Evolutionary conservation across 2,329 filamentous ascomycete genomes (phyloP).

Genomic region (Daldinia eschscholtzii): DNA sequence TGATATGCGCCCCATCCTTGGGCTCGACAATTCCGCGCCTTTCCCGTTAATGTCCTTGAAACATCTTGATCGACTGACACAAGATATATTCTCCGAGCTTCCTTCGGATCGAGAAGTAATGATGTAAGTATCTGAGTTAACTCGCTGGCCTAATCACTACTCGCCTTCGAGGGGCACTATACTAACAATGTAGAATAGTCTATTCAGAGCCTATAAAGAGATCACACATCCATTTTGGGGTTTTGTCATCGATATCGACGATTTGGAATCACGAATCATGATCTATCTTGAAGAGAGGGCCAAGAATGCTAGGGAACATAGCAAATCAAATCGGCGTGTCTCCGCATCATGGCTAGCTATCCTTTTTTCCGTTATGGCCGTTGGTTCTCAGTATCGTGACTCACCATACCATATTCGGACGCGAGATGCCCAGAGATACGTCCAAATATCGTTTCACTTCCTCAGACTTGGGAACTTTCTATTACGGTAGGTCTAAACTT

Average conservation of each 20-base stretch:
- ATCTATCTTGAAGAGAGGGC: slow-evolving; percentile 74
- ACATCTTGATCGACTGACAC: slow-evolving; percentile 70
- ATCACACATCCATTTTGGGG: slow-evolving; percentile 77
- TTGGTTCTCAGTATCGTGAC: slow-evolving; percentile 76
- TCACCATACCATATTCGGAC: slow-evolving; percentile 72
- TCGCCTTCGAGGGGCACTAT: background rate
- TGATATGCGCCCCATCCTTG: slow-evolving; percentile 75
- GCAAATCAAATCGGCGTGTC: slow-evolving; percentile 63
- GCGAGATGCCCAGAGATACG: slow-evolving; percentile 70
- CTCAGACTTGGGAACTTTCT: slow-evolving; percentile 73
- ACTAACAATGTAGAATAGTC: slow-evolving; percentile 54
- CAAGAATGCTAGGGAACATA: slow-evolving; percentile 63
- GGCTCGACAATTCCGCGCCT: slow-evolving; percentile 74
- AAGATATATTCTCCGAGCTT: slow-evolving; percentile 71
- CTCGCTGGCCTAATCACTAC: background rate
- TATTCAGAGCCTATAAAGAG: slow-evolving; percentile 76
- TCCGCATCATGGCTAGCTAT: slow-evolving; percentile 76
- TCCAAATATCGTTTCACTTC: slow-evolving; percentile 75
- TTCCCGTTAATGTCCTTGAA: slow-evolving; percentile 75
- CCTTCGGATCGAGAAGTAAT: slow-evolving; percentile 75
- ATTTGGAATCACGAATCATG: slow-evolving; percentile 74
- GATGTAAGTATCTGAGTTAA: slow-evolving; percentile 64
- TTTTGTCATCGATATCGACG: slow-evolving; percentile 74
- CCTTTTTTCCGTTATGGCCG: slow-evolving; percentile 73
- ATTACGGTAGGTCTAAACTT: slow-evolving; percentile 60